Base-by-base conservation (phyloP, 2,329 filamentous ascomycete species). In the Dactylellina sp. region DNA sequence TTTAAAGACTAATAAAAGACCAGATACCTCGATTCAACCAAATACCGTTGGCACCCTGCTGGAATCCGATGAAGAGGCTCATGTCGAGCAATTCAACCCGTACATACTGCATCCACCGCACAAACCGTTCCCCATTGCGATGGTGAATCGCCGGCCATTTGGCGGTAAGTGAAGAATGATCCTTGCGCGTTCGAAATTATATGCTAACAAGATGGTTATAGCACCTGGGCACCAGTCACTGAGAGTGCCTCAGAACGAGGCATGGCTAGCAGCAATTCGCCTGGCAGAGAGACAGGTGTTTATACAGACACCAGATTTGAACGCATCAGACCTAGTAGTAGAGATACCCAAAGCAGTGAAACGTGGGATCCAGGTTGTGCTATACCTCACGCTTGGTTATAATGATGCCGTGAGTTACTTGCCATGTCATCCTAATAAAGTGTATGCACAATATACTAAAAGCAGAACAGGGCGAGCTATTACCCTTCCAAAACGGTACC, bases 241-340 rank as follows among this genome's bases (percentile, higher is more conserved):
- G 1, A 40, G 53, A 9, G 66, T 72, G 5, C 91, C 91, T 0
- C 91, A 94, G 77, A 93, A 94, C 77, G 89, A 88, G 55, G 89
- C 88, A 0, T 93, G 89, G 86, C 81, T 93, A 0, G 89, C 89
- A 0, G 85, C 89, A 0, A 84, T 93, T 6, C 84, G 87, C 0
- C 86, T 92, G 76, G 90, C 90, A 0, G 80, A 83, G 61, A 81
- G 82, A 11, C 84, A 82, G 25, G 85, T 93, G n/a, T 92, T 93
- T 78, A 92, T 94, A 68, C 90, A 93, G 79, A 89, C 89, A 0
- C 91, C 91, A 0, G 89, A 91, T 20, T 84, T 94, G 39, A 94
- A 94, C 77, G 90, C 91, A 86, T 65, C 88, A 87, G 0, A 81
- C 93, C 0, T 78, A 92, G 0, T 72, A n/a, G 85, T 87, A 0